Evolutionary conservation across 371 early-diverging fungal genomes (phyloP).

Genomic region (Blakeslea trispora): DNA sequence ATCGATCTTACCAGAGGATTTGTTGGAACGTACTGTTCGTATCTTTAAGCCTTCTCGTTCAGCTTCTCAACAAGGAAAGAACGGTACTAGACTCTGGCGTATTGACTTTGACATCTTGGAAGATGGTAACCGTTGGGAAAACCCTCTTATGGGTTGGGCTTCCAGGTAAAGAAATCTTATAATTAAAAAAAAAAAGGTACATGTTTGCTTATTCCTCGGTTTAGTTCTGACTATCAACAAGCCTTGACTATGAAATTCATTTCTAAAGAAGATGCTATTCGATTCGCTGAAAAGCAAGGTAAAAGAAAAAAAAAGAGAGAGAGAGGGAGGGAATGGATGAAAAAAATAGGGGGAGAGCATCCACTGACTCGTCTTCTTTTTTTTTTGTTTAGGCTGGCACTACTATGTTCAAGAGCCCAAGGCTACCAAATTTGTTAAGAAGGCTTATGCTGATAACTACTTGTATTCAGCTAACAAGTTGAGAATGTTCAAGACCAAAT

Average conservation of each 20-base stretch:
- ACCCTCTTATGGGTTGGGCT: constrained; percentile 95
- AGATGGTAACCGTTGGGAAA: constrained; percentile 85
- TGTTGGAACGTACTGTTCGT: constrained; percentile 73
- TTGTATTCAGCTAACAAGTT: constrained; percentile 77
- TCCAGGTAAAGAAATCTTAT: too few species aligned
- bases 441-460: constrained; percentile 91
- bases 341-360: too few species aligned
- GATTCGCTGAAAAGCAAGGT: constrained; percentile 94
- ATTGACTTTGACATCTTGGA: constrained; percentile 84
- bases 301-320: constrained; percentile 9
- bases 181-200: too few species aligned
- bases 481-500: constrained; percentile 84
- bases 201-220: too few species aligned
- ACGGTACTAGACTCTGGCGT: constrained; percentile 81
- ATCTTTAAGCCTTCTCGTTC: constrained; percentile 86
- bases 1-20: constrained; percentile 40
- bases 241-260: constrained; percentile 83
- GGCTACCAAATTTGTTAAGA: constrained; percentile 68
- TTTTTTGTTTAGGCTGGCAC: constrained; percentile 63
- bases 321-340: too few species aligned
- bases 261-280: constrained; percentile 87
- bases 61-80: constrained; percentile 85
- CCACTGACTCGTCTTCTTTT: too few species aligned
- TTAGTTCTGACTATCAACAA: constrained; percentile 83
- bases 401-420: constrained; percentile 90